These are phyloP conservation scores for Polygonum aviculare DNA, from an alignment of 148 eudicot genomes.

Conservation along the genomic window DNA sequence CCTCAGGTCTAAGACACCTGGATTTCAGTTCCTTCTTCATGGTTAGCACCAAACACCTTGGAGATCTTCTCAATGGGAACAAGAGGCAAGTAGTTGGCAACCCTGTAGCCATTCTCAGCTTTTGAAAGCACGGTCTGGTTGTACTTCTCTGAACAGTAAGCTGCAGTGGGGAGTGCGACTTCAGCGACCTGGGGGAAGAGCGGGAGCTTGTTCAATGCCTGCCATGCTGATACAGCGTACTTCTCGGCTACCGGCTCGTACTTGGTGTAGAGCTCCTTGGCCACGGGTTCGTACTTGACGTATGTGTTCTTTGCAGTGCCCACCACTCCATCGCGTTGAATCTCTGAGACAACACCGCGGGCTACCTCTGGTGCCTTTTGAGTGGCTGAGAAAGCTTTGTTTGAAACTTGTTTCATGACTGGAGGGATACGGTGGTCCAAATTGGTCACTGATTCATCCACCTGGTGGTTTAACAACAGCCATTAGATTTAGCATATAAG, in stretches of 20 bases:
- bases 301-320: conserved; percentile 68
- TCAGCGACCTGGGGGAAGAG: conserved; percentile 75
- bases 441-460: conserved; percentile 63
- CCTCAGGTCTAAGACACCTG: neutral
- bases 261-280: conserved; percentile 60
- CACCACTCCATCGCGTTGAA: conserved; percentile 54
- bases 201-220: conserved; percentile 68
- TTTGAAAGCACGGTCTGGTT: conserved; percentile 56
- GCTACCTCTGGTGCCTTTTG: conserved; percentile 74
- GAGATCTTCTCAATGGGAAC: conserved; percentile 86
- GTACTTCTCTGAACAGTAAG: conserved; percentile 71
- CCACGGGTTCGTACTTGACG: conserved; percentile 75
- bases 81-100: conserved; percentile 67
- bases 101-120: conserved; percentile 67
- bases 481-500: neutral
- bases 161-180: conserved; percentile 63
- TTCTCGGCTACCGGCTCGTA: conserved; percentile 89
- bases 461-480: conserved; percentile 28
- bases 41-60: conserved; percentile 35
- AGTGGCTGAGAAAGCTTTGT: conserved; percentile 50
- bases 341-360: conserved; percentile 59
- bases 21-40: neutral
- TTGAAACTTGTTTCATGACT: conserved; percentile 48
- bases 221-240: conserved; percentile 72
- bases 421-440: conserved; percentile 59